Base-by-base conservation (phyloP, 768 basidiomycete genomes). In the Psilocybe tampanensis region DNA sequence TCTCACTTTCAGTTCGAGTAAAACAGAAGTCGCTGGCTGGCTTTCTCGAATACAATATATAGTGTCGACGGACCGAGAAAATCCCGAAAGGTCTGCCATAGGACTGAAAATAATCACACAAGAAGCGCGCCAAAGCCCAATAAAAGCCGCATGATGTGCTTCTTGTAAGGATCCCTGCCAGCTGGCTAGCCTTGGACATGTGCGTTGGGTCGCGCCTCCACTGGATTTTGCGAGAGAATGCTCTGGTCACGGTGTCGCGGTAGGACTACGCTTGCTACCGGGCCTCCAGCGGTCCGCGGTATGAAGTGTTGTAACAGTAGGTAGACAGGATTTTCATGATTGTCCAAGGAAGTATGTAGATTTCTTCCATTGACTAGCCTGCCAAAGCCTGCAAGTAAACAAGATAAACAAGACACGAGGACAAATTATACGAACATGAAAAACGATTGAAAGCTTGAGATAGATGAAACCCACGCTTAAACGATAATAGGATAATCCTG, bases 131-230 rank as follows among this genome's bases (percentile, higher is more conserved):
- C 54, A 50, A 23, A 21, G 36, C 56, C 54, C 49, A 49, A 52
- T 39, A 53, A 59, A 53, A 58, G 44, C 52, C 55, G 56, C 42
- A 22, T n/a, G 34, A 47, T 19, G 26, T 21, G 61, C 60, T 62
- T 56, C 58, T 59, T 13, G 21, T 17, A 33, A 6, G 36, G 4
- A 13, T 39, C 36, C 36, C 36, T 39, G 36, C 36, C 36, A 39
- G 36, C 36, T 39, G 36, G 15, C 7, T 2, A 36, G 19, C 5
- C 29, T 29, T 9, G 29, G 5, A 29, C 47, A 49, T 19, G 26
- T 49, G 47, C 26, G n/a, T 49, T 19, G 15, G 32, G 18, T 49
- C 17, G 29, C 3, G 3, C 11, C 26, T 2, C 26, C n/a, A 4
- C 4, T 17, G 24, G 15, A 47, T n/a, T n/a, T n/a, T n/a, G n/a